Base-by-base conservation (phyloP, 768 basidiomycete genomes). In the Leccinum sublutescens region DNA sequence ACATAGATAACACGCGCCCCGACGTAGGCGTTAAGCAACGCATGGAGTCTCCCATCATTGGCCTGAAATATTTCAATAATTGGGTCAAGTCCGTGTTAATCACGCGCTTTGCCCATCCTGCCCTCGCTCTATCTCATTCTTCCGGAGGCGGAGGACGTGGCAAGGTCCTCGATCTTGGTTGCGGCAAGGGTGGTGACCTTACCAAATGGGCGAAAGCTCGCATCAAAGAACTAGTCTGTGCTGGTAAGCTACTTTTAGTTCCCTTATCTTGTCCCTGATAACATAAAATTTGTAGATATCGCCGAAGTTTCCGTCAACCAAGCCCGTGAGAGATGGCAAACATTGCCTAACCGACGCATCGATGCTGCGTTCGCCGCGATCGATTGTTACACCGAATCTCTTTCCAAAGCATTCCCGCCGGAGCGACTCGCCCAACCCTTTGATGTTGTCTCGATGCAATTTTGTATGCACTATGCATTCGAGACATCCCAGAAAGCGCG, bases 401-500 rank as follows among this genome's bases (percentile, higher is more conserved):
- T 98, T 40, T 79, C 84, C 17, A 83, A 83, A 52, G 86, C 79
- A n/a, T 83, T 98, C 52, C 75, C 87, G 4, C 82, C 83, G 1
- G 79, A 80, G 17, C 76, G 80, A 61, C 80, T 92, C 25, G 77
- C 76, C 0, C 79, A 81, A 31, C 87, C 87, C 5, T 97, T 97
- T 69, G 97, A 98, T 68, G 92, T 94, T 57, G 94, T 98, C 5
- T 92, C 93, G 2, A 93, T 98, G 93, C 97, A 99, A 71, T 99
- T 99, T 73, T 98, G 97, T 75, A 98, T 99, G 92, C 97, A 99
- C 73, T 98, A 99, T 69, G 97, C 97, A 8, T 98, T 99, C 71
- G 95, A 98, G 73, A 89, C 83, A n/a, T 82, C 85, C 31, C 78
- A 82, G 59, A 97, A 97, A 70, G 91, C 87, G 25, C 82, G 92